Conservation (phyloP, 2,329 filamentous ascomycete species). For the Neurospora sp. region DNA sequence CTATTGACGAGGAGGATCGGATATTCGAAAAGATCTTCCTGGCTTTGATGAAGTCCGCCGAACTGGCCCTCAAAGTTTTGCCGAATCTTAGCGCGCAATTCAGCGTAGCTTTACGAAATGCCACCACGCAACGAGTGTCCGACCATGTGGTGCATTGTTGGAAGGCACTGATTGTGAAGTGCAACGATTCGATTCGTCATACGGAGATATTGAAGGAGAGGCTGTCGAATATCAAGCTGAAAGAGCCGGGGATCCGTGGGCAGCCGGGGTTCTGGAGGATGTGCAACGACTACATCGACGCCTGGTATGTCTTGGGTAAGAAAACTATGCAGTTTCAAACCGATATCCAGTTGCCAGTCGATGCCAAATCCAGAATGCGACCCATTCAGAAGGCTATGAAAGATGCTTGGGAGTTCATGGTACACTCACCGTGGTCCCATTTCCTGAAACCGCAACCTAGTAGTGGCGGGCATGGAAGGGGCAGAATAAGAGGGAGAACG, state of each 20-base stretch:
- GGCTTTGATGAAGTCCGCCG: slow-evolving; percentile 63
- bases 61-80: slow-evolving; percentile 61
- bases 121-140: slow-evolving; percentile 48
- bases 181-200: slow-evolving; percentile 59
- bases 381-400: slow-evolving; percentile 77
- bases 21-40: slow-evolving; percentile 77
- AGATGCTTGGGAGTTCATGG: slow-evolving; percentile 66
- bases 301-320: slow-evolving; percentile 57
- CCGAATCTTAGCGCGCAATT: slow-evolving; percentile 63
- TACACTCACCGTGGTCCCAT: slow-evolving; percentile 47
- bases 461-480: slow-evolving; percentile 21
- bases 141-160: slow-evolving; percentile 56
- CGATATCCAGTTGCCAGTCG: slow-evolving; percentile 45
- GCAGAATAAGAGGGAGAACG: background rate
- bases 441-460: slow-evolving; percentile 20
- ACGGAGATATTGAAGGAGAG: slow-evolving; percentile 63
- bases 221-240: slow-evolving; percentile 73
- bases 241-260: slow-evolving; percentile 66
- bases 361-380: slow-evolving; percentile 64
- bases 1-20: slow-evolving; percentile 66
- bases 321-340: slow-evolving; percentile 48
- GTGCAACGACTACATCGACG: slow-evolving; percentile 64
- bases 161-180: slow-evolving; percentile 62
- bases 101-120: slow-evolving; percentile 50
- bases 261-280: slow-evolving; percentile 56